These are phyloP conservation scores for Auricularia auricula-judae DNA, from an alignment of 768 basidiomycete species.

Conservation along the genomic window DNA sequence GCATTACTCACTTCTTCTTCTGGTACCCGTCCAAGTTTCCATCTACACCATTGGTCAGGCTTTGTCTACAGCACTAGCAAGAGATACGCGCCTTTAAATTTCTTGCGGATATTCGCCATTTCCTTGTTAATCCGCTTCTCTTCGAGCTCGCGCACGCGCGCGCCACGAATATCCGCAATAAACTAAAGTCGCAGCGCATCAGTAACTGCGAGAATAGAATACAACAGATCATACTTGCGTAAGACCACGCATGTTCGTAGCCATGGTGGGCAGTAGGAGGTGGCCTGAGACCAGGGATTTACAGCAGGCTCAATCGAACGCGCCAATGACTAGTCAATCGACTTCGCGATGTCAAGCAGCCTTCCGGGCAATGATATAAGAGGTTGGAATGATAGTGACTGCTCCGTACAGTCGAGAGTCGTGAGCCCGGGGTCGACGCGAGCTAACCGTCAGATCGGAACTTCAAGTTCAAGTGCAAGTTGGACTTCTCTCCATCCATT, in stretches of 20 bases:
- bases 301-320: no score
- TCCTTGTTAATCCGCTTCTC: constrained; percentile 99
- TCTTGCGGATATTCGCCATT: constrained; percentile 99
- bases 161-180: constrained; percentile 97
- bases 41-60: constrained; percentile 30
- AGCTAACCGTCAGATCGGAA: no score
- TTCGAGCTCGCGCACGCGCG: constrained; percentile 90
- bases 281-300: no score
- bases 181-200: constrained; percentile 41
- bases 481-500: no score
- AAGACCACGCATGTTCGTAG: constrained; percentile 81
- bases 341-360: no score
- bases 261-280: constrained; percentile 38
- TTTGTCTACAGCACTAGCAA: constrained; percentile 1
- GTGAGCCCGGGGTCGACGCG: no score
- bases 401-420: no score
- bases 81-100: constrained; percentile 73
- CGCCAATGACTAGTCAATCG: no score
- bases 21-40: constrained; percentile 84
- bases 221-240: constrained; percentile 56
- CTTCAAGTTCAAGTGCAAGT: no score
- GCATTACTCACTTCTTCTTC: constrained; percentile 70
- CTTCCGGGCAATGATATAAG: no score
- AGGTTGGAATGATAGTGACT: no score
- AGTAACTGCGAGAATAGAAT: constrained; percentile 1